These are phyloP conservation scores for Lecanoromycetidae sp. DNA, from an alignment of 2,329 filamentous ascomycete genomes.

Conservation along the genomic window DNA sequence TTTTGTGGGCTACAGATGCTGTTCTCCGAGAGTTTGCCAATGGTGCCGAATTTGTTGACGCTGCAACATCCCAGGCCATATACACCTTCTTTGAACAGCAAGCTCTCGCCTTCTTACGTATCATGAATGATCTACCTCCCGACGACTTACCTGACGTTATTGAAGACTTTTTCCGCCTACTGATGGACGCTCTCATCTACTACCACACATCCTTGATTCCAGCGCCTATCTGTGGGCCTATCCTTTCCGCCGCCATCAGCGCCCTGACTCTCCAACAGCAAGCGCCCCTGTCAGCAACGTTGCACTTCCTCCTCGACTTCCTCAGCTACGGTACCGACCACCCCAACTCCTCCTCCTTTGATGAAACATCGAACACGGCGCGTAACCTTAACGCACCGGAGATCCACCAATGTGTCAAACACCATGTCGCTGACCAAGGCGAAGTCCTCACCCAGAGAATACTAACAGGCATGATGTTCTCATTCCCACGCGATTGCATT, in stretches of 20 bases:
- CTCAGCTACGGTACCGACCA: constrained; percentile 17
- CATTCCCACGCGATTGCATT: constrained; percentile 90
- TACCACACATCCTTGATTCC: constrained; percentile 75
- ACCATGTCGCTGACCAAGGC: constrained; percentile 58
- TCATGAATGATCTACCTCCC: constrained; percentile 71
- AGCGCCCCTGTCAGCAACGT: constrained; percentile 77
- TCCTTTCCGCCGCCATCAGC: constrained; percentile 77
- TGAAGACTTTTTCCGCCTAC: constrained; percentile 90
- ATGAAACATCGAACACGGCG: constrained; percentile 13
- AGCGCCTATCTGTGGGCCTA: constrained; percentile 65
- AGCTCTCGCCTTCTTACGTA: constrained; percentile 75
- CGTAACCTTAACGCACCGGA: constrained; percentile 47
- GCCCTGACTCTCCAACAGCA: constrained; percentile 81
- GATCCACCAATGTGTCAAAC: constrained; percentile 60
- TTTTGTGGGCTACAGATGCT: constrained; percentile 95
- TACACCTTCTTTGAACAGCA: constrained; percentile 94
- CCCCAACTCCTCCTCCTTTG: constrained; percentile 18
- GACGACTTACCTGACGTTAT: constrained; percentile 72
- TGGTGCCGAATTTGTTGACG: constrained; percentile 71
- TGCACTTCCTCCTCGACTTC: constrained; percentile 49
- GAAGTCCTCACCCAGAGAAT: constrained; percentile 74
- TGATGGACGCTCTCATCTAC: constrained; percentile 84
- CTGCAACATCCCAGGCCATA: constrained; percentile 71
- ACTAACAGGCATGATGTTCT: constrained; percentile 98
- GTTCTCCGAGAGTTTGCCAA: constrained; percentile 93